Percentiles rank a stretch among this genome's conserved stretches.
phyloP scores from a whole-genome alignment of 2,329 filamentous ascomycete genomes.

The Tolypocladium pustulatum region DNA sequence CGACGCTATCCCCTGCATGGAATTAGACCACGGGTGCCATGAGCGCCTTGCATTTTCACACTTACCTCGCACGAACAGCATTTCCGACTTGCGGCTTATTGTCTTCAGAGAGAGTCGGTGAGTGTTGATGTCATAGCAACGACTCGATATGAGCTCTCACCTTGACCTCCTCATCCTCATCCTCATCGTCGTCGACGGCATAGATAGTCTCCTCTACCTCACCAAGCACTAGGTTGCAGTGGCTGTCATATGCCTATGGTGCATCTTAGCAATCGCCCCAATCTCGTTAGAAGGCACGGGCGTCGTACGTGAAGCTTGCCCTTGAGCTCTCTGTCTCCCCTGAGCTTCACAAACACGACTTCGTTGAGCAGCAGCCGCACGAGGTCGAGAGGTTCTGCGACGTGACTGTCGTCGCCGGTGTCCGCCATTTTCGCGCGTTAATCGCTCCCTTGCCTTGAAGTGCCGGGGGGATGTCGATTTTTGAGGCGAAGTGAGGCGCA shows the following conservation, averaged over 20 bases:
- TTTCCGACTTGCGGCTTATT: conserved; percentile 93
- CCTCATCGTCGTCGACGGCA: conserved; percentile 81
- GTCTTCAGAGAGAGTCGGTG: conserved; percentile 46
- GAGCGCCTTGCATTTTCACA: conserved; percentile 4
- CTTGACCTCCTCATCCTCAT: conserved; percentile 67
- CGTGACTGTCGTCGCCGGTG: conserved; percentile 61
- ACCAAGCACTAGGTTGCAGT: conserved; percentile 92
- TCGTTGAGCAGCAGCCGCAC: conserved; percentile 92
- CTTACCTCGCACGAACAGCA: conserved; percentile 94
- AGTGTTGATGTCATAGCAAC: no score
- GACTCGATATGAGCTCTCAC: conserved; percentile 28
- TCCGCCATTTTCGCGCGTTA: conserved; percentile 58
- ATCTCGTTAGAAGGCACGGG: neutral
- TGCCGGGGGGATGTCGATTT: neutral
- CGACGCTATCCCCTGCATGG: conserved; percentile 55
- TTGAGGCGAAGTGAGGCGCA: neutral
- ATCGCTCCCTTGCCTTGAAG: neutral
- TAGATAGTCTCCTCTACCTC: conserved; percentile 98
- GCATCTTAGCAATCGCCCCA: conserved; percentile 2
- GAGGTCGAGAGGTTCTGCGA: conserved; percentile 88
- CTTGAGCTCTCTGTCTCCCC: conserved; percentile 91
- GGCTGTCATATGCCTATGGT: conserved; percentile 88
- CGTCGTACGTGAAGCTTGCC: conserved; percentile 77
- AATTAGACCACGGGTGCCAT: conserved; percentile 10
- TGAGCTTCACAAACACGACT: conserved; percentile 91